Evolutionary conservation across 345 rosid species (phyloP).

Genomic region (Draba incana): DNA sequence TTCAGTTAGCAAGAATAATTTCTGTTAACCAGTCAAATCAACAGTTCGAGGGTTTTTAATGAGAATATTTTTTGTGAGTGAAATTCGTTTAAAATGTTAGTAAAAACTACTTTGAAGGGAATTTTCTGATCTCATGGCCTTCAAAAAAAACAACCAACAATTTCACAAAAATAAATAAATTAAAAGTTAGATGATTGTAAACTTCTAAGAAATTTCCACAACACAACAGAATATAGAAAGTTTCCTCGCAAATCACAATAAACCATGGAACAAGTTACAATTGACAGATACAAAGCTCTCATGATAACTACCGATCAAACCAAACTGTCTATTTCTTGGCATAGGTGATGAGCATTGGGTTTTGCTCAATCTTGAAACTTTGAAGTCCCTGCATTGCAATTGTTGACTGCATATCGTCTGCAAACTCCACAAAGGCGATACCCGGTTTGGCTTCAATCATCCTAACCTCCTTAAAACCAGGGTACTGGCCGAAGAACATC

Average conservation of each 20-base stretch:
- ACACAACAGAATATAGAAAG: constrained; percentile 3
- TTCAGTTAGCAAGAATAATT: neutral
- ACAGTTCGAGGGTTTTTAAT: neutral
- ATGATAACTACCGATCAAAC: neutral
- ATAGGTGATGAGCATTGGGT: constrained; percentile 80
- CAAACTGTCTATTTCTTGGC: constrained; percentile 75
- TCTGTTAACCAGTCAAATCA: constrained; percentile 1
- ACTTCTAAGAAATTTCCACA: constrained; percentile 9
- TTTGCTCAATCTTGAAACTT: constrained; percentile 74
- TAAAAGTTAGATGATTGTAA: constrained; percentile 3
- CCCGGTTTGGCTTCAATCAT: constrained; percentile 98
- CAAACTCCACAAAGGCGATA: constrained; percentile 91
- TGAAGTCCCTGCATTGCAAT: constrained; percentile 89
- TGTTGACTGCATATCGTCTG: constrained; percentile 86
- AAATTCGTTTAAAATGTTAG: too few species aligned
- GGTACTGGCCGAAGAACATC: constrained; percentile 70
- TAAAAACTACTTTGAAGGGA: too few species aligned
- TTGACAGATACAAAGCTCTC: constrained; percentile 19
- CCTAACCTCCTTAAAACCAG: constrained; percentile 92
- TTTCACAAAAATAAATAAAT: too few species aligned
- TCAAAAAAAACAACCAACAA: too few species aligned
- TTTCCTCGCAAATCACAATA: constrained; percentile 7
- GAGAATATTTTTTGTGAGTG: too few species aligned
- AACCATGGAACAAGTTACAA: constrained; percentile 12
- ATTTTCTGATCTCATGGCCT: too few species aligned